Evolutionary conservation across 1,139 yeast genomes (phyloP).

Genomic region (Lodderomyces orthopsilosis): DNA sequence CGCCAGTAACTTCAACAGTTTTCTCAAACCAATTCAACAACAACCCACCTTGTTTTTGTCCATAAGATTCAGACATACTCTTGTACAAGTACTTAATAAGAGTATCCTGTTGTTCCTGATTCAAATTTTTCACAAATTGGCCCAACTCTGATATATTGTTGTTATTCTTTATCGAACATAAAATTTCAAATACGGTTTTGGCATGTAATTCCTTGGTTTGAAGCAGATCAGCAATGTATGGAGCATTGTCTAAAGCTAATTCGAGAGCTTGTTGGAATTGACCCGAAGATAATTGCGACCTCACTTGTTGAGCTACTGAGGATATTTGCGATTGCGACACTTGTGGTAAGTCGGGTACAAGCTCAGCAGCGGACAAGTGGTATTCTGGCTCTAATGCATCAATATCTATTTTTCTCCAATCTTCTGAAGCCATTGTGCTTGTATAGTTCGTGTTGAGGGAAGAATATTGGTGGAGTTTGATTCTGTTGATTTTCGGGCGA

Average conservation of each 20-base stretch:
- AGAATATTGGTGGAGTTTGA: background rate
- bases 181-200: conserved; percentile 67
- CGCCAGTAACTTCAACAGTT: conserved; percentile 78
- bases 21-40: conserved; percentile 91
- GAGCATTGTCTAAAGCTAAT: conserved; percentile 67
- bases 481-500: background rate
- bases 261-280: conserved; percentile 65
- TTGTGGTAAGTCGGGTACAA: conserved; percentile 47
- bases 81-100: conserved; percentile 83
- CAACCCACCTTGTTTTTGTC: conserved; percentile 85
- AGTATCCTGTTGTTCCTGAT: conserved; percentile 67
- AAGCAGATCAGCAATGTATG: conserved; percentile 63
- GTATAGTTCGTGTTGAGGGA: background rate
- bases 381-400: conserved; percentile 87
- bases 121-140: conserved; percentile 55
- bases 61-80: conserved; percentile 74
- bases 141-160: conserved; percentile 56
- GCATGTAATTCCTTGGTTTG: conserved; percentile 48
- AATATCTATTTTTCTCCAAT: conserved; percentile 83
- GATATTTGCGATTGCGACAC: conserved; percentile 52
- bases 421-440: conserved; percentile 20
- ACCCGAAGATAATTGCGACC: conserved; percentile 68
- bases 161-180: conserved; percentile 69
- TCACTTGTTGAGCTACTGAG: conserved; percentile 54
- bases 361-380: conserved; percentile 60